A percentile compares a stretch with the other conserved stretches of the same genome.
Evolutionary conservation across 2,329 filamentous ascomycete genomes (phyloP).

Genomic region (Rhynchosporium graminicola): DNA sequence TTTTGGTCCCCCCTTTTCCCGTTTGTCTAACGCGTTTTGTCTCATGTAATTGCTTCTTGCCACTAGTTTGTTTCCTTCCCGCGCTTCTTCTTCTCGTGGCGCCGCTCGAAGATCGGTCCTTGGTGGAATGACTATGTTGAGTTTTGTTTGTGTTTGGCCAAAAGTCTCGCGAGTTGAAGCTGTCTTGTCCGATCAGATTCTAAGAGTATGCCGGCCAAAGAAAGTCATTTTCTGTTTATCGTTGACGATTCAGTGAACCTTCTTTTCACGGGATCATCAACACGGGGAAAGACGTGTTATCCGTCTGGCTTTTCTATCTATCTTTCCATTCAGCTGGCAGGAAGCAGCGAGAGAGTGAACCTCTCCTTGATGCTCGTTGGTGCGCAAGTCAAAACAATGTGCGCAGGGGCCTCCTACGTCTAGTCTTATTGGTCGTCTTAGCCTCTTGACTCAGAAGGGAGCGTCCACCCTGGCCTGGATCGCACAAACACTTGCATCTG

Average conservation of each 20-base stretch:
- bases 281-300: neutral
- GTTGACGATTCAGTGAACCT: neutral
- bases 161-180: no score
- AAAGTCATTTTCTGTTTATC: neutral
- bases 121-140: neutral
- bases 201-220: neutral
- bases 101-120: neutral
- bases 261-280: neutral
- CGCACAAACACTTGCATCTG: neutral
- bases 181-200: no score
- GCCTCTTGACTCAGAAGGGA: neutral
- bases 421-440: neutral
- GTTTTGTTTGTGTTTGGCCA: slow-evolving; percentile 11
- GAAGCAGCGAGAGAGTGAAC: neutral
- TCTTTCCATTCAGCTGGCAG: neutral
- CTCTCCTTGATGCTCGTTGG: no score
- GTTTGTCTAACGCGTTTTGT: slow-evolving; percentile 1
- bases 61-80: neutral
- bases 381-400: no score
- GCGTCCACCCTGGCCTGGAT: neutral
- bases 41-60: neutral
- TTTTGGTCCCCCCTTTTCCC: neutral
- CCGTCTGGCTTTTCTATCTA: neutral
- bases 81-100: neutral
- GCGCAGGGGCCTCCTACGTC: no score